Conservation (phyloP, 306 rosid species). For the Biancaea sappan region DNA sequence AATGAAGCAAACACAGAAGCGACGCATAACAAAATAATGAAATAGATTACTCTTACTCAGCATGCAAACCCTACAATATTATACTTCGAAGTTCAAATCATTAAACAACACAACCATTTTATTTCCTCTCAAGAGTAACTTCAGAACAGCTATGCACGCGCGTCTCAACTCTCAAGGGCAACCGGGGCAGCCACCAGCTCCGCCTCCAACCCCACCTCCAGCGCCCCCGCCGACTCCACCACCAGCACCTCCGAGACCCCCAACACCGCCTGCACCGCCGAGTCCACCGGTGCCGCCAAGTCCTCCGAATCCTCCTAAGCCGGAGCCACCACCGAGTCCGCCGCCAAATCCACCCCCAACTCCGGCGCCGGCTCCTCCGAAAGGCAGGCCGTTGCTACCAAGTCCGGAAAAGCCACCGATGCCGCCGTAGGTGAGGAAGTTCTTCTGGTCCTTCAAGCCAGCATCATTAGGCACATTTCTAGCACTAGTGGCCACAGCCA, state of each 20-base stretch:
- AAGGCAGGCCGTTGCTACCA: constrained; percentile 74
- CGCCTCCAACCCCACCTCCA: constrained; percentile 34
- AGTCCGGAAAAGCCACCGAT: constrained; percentile 77
- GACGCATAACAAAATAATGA: background rate
- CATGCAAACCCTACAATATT: constrained; percentile 23
- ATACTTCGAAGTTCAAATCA: background rate
- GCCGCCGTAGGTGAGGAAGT: constrained; percentile 60
- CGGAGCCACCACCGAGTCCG: constrained; percentile 40
- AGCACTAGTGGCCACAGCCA: constrained; percentile 49
- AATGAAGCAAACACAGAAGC: background rate
- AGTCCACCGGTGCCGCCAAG: constrained; percentile 30
- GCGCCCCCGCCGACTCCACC: constrained; percentile 36
- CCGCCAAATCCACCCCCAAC: constrained; percentile 45
- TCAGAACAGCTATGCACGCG: background rate
- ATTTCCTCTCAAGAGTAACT: background rate
- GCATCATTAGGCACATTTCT: constrained; percentile 66
- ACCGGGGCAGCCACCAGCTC: constrained; percentile 35
- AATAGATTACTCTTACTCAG: background rate
- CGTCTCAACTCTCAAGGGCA: constrained; percentile 45
- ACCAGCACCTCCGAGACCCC: constrained; percentile 41
- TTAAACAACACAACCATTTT: constrained; percentile 18
- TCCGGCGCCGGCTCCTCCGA: constrained; percentile 67
- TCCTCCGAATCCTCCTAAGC: constrained; percentile 39
- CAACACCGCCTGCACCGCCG: constrained; percentile 21
- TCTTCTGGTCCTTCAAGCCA: constrained; percentile 83